Evolutionary conservation across 2,329 filamentous ascomycete species (phyloP).

Genomic region (Blastomyces gilchristii): DNA sequence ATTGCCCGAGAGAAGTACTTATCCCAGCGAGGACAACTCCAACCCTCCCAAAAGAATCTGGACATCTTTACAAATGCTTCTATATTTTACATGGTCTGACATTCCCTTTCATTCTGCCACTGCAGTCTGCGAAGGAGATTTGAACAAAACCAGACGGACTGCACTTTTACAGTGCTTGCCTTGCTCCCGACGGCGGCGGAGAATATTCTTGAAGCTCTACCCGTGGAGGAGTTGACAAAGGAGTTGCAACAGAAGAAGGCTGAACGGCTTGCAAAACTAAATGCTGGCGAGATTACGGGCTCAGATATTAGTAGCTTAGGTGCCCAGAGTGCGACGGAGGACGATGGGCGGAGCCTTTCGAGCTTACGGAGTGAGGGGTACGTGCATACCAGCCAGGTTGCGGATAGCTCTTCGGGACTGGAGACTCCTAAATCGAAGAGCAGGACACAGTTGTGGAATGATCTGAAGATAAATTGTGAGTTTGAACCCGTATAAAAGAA

Average conservation of each 20-base stretch:
- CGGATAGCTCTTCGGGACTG: slow-evolving; percentile 44
- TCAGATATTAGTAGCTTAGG: slow-evolving; percentile 49
- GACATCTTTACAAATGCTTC: neutral
- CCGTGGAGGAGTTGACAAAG: slow-evolving; percentile 84
- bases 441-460: slow-evolving; percentile 93
- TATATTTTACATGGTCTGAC: neutral
- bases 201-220: slow-evolving; percentile 75
- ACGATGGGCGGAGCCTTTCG: slow-evolving; percentile 66
- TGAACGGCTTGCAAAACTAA: slow-evolving; percentile 53
- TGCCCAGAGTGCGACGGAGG: slow-evolving; percentile 60
- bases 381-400: slow-evolving; percentile 69
- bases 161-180: slow-evolving; percentile 94
- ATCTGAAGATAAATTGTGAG: slow-evolving; percentile 89
- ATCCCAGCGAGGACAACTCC: neutral
- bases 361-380: slow-evolving; percentile 74
- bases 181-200: slow-evolving; percentile 84
- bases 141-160: slow-evolving; percentile 98
- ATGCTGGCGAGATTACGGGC: slow-evolving; percentile 44
- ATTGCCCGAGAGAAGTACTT: slow-evolving; percentile 92
- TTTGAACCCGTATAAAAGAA: slow-evolving; percentile 16
- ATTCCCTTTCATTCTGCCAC: slow-evolving; percentile 8
- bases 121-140: slow-evolving; percentile 82
- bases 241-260: slow-evolving; percentile 91
- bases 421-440: slow-evolving; percentile 49
- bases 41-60: slow-evolving; percentile 2